Conservation (phyloP, 768 basidiomycete genomes). For the Psilocybe sp. region DNA sequence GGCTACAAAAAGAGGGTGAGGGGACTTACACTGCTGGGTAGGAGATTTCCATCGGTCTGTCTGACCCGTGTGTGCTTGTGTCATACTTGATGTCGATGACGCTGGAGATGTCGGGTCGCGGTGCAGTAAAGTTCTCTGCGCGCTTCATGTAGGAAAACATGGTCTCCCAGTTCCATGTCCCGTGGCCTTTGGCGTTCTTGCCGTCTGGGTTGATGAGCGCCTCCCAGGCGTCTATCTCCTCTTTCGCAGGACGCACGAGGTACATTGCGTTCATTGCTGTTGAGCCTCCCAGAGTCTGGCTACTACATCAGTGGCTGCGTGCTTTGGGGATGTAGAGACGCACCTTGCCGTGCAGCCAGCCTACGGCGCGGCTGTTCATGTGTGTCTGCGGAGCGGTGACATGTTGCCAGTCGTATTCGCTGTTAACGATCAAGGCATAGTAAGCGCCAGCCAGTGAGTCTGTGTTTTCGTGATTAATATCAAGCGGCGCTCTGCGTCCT, state of each 20-base stretch:
- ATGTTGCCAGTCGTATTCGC: constrained; percentile 50
- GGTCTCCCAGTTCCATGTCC: constrained; percentile 43
- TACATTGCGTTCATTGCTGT: constrained; percentile 65
- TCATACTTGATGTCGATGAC: constrained; percentile 42
- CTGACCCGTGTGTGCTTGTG: constrained; percentile 42
- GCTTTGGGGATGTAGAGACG: background rate
- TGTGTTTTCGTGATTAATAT: background rate
- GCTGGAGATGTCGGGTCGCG: constrained; percentile 32
- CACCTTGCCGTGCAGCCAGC: constrained; percentile 58
- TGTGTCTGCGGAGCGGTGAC: constrained; percentile 39
- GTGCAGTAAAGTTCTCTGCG: constrained; percentile 55
- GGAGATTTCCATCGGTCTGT: constrained; percentile 39
- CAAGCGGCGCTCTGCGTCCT: too few relatives aligned
- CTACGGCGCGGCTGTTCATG: constrained; percentile 35
- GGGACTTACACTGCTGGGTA: constrained; percentile 47
- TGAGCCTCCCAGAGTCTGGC: constrained; percentile 52
- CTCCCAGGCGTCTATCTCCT: constrained; percentile 47
- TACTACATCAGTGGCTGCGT: background rate
- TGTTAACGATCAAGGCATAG: constrained; percentile 40
- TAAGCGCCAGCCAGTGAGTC: constrained; percentile 49
- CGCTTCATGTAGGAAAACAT: constrained; percentile 45
- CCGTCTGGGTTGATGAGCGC: constrained; percentile 29
- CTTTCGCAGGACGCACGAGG: constrained; percentile 44
- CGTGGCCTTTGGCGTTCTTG: constrained; percentile 16
- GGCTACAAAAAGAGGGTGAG: background rate